Base-by-base conservation (phyloP, 306 rosid genomes). In the Pyrus pyrifolia region DNA sequence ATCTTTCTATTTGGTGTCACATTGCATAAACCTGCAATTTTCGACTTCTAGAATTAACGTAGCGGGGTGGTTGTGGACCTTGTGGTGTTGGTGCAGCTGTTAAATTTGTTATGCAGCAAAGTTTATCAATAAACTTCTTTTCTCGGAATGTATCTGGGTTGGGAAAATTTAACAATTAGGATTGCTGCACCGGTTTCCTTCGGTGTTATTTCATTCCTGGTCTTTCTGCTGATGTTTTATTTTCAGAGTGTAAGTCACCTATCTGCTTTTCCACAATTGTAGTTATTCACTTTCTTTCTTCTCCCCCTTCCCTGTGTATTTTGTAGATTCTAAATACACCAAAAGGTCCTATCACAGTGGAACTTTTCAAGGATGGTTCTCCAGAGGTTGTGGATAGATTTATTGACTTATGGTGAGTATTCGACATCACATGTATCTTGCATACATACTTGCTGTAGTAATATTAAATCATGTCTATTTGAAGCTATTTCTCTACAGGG, bases 311-410 rank as follows among this genome's bases (percentile, higher is more conserved):
- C 42, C 12, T 72, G 35, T 22, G 33, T 22, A 70, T 57, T 64
- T 14, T 52, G 59, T 76, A 95, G 98, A 88, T 89, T 78, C 76
- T 95, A 79, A 91, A 87, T 84, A 95, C 97, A 19, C 88, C 98
- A 29, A 95, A 92, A 87, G 98, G 98, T 79, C 72, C 84, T 75
- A 86, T 95, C 21, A 77, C 81, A 40, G 85, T 89, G 78, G 89
- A 89, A 83, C 89, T 95, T 66, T 63, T 79, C 89, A 95, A 95
- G 90, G 97, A 95, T 8, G 91, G 87, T 71, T 87, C 97, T 81
- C 97, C 98, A 51, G 98, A 95, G 84, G 97, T 87, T 75, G 98
- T 95, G 80, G 98, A 95, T 79, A 95, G 92, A 86, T 95, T 95
- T 89, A 89, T 92, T 70, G 97, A 95, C 87, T 87, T 92, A 76